phyloP scores from a whole-genome alignment of 2,329 filamentous ascomycete species.

The Gaeumannomyces sp. region DNA sequence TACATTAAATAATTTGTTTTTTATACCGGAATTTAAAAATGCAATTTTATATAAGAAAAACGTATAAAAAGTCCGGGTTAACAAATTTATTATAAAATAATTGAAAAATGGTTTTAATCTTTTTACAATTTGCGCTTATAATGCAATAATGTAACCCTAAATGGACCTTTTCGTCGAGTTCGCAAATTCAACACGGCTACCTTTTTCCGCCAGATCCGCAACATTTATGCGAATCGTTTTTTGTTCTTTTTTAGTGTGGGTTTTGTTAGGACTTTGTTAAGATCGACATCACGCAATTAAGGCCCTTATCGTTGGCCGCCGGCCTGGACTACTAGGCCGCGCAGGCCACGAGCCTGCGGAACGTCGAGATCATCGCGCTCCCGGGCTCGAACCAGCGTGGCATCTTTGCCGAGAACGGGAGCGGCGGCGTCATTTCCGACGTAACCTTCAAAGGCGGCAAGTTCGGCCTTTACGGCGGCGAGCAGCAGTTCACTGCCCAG shows the following conservation, averaged over 20 bases:
- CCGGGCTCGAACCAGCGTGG: conserved; percentile 22
- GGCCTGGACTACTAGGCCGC: conserved; percentile 16
- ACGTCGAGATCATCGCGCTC: conserved; percentile 53
- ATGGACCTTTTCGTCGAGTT: too few relatives aligned
- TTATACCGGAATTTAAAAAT: too few relatives aligned
- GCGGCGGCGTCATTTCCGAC: conserved; percentile 53
- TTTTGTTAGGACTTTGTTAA: too few relatives aligned
- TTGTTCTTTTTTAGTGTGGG: too few relatives aligned
- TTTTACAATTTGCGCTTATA: too few relatives aligned
- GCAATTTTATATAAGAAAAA: too few relatives aligned
- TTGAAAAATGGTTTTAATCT: too few relatives aligned
- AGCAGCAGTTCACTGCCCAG: conserved; percentile 13
- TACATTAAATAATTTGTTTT: too few relatives aligned
- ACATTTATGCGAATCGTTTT: too few relatives aligned
- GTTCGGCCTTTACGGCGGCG: conserved; percentile 40
- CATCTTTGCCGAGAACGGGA: conserved; percentile 41
- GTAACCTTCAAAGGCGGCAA: conserved; percentile 54
- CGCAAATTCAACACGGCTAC: conserved; percentile 40
- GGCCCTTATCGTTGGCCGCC: background rate
- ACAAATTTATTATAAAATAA: too few relatives aligned
- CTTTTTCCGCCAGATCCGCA: conserved; percentile 47
- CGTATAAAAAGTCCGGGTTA: too few relatives aligned
- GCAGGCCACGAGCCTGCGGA: conserved; percentile 39
- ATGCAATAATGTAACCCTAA: too few relatives aligned
- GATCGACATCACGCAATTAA: conserved; percentile 31